These are phyloP conservation scores for Penicillium sp. DNA, from an alignment of 2,329 filamentous ascomycete genomes.

Conservation along the genomic window DNA sequence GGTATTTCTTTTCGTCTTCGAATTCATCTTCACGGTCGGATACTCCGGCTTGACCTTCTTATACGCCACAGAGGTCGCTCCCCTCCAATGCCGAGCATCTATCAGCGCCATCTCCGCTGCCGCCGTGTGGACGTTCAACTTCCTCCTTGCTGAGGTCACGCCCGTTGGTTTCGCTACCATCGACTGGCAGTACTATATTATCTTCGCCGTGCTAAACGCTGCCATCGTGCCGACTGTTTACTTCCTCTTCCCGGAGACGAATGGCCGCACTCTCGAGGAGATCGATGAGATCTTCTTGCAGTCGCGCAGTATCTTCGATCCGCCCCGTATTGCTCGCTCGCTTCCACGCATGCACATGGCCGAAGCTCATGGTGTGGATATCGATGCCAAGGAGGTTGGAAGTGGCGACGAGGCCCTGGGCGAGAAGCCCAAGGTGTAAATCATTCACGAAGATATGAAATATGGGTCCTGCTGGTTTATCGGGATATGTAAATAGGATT, in stretches of 20 bases:
- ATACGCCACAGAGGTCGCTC: conserved; percentile 16
- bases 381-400: not conserved
- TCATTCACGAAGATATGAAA: not conserved
- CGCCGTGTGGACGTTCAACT: conserved; percentile 19
- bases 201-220: conserved; percentile 43
- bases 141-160: conserved; percentile 20
- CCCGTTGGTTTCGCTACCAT: conserved; percentile 16
- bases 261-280: conserved; percentile 41
- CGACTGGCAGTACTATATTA: conserved; percentile 18
- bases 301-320: conserved; percentile 31
- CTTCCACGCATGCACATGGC: not conserved
- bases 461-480: not conserved
- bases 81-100: conserved; percentile 14
- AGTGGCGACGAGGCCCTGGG: not conserved
- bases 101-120: conserved; percentile 16
- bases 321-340: conserved; percentile 24
- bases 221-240: conserved; percentile 37
- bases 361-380: not conserved
- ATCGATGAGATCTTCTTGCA: conserved; percentile 43
- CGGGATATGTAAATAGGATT: not conserved
- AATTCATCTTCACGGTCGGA: conserved; percentile 17
- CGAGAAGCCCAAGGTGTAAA: not conserved
- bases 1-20: conserved; percentile 14
- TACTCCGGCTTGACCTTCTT: conserved; percentile 18
- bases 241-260: conserved; percentile 44